Percentiles rank a stretch among this genome's conserved stretches.
phyloP scores from a whole-genome alignment of 139 green algal genomes.

The Spirogloea muscicola region DNA sequence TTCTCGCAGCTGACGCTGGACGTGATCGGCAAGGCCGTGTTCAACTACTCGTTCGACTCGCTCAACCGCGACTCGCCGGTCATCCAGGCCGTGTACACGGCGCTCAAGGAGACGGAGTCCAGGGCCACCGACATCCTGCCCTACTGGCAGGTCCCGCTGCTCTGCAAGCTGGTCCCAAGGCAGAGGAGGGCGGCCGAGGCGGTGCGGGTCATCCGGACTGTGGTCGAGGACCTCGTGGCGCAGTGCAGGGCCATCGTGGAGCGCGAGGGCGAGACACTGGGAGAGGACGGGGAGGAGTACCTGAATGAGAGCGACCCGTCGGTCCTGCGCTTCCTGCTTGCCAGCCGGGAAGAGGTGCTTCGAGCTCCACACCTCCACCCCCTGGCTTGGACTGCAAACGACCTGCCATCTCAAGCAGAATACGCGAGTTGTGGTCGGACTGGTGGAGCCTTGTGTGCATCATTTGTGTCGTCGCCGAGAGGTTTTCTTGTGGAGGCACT shows the following conservation, averaged over 20 bases:
- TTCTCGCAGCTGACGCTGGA: conserved; percentile 94
- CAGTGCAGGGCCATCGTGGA: conserved; percentile 90
- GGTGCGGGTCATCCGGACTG: conserved; percentile 84
- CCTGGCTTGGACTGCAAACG: too few species aligned
- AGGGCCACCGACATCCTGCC: conserved; percentile 93
- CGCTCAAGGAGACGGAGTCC: conserved; percentile 96
- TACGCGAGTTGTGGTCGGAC: too few species aligned
- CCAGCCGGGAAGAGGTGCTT: conserved; percentile 85
- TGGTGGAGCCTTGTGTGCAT: too few species aligned
- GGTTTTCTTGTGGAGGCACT: too few species aligned
- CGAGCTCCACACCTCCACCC: too few species aligned
- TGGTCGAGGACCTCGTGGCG: conserved; percentile 83
- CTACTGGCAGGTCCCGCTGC: conserved; percentile 80
- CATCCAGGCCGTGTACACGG: conserved; percentile 91
- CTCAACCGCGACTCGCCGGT: conserved; percentile 62
- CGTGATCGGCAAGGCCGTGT: conserved; percentile 94
- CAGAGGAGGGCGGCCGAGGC: conserved; percentile 66
- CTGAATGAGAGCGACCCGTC: conserved; percentile 84
- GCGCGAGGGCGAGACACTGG: conserved; percentile 64
- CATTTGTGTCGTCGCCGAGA: too few species aligned
- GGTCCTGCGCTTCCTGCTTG: conserved; percentile 94
- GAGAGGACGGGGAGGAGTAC: conserved; percentile 60
- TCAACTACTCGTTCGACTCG: conserved; percentile 98
- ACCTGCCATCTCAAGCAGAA: too few species aligned
- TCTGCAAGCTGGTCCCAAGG: conserved; percentile 44